Conservation (phyloP, 768 basidiomycete genomes). For the Lentinula guzmanii region DNA sequence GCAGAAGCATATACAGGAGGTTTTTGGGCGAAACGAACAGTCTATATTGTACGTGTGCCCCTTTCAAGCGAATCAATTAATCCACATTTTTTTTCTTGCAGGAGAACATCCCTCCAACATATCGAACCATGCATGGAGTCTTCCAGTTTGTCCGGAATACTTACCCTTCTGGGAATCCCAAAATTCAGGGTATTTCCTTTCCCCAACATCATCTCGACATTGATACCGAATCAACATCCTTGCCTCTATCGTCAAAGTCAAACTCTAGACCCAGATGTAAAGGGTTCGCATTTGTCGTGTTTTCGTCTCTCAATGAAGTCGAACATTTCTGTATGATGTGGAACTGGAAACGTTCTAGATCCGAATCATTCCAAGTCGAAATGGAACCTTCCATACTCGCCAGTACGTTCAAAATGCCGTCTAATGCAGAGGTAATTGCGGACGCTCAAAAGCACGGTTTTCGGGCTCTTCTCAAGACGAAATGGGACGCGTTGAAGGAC, state of each 20-base stretch:
- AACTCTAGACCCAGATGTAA: constrained; percentile 52
- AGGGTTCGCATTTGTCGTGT: constrained; percentile 69
- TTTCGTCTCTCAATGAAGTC: constrained; percentile 34
- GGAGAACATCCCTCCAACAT: constrained; percentile 64
- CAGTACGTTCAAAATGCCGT: neutral
- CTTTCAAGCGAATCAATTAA: neutral
- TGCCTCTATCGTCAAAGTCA: constrained; percentile 28
- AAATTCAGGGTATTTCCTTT: constrained; percentile 49
- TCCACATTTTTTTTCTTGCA: constrained; percentile 18
- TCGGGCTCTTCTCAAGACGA: constrained; percentile 45
- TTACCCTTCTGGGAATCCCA: constrained; percentile 6
- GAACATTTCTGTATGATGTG: constrained; percentile 41
- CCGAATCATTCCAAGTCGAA: neutral
- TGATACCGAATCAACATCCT: neutral
- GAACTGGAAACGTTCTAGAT: constrained; percentile 49
- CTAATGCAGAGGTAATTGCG: neutral
- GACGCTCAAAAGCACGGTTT: constrained; percentile 59
- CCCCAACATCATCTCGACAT: constrained; percentile 61
- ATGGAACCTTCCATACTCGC: neutral
- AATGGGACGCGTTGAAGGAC: constrained; percentile 60
- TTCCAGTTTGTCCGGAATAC: constrained; percentile 32
- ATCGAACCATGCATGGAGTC: constrained; percentile 46
- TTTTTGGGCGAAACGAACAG: constrained; percentile 58
- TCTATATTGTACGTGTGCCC: constrained; percentile 55
- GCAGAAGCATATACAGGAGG: constrained; percentile 22